Base-by-base conservation (phyloP, 1,284 basidiomycete species). In the Cryptococcus deneoformans region DNA sequence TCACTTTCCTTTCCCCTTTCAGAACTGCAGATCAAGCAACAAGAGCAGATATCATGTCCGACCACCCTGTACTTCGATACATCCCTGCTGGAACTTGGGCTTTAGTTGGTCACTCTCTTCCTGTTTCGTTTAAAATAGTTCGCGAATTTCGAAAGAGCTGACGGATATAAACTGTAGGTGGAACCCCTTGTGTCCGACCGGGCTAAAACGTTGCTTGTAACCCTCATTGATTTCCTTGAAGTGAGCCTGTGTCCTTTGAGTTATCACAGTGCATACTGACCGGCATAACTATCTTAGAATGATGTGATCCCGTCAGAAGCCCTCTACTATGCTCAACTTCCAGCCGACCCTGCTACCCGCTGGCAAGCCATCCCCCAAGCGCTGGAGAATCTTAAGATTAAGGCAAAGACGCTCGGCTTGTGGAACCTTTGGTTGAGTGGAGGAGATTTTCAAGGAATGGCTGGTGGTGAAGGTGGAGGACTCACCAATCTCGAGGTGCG, bases 381-480 rank as follows among this genome's bases (percentile, higher is more conserved):
- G 59, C 80, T 95, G 59, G 88, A 87, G 68, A 87, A 90, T 58
- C 84, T 99, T 68, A 97, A 98, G 81, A 81, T 73, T 60, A 92
- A 90, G 77, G 95, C 95, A 3, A 89, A 87, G 79, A 82, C 85
- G 67, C 83, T 87, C 43, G 95, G 95, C 1, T 83, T 99, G 48
- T 99, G 95, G 95, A 98, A 98, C 76, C 83, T 99, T 46, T 98
- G 98, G 83, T 81, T 98, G 62, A 92, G 89, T 82, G 93, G 92
- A 79, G 83, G 85, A 49, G 93, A 96, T 76, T 97, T 95, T 77
- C 92, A 92, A 35, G 83, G 88, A 64, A 66, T 75, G 61, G 74
- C 72, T 34, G 66, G 68, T 46, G 74, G 74, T 12, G 82, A 85
- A 69, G 94, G 95, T 52, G 87, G 91, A n/a, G 87, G 89, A 12